Conservation (phyloP, 2,329 filamentous ascomycete genomes). For the Arthrobotrys musiformis region DNA sequence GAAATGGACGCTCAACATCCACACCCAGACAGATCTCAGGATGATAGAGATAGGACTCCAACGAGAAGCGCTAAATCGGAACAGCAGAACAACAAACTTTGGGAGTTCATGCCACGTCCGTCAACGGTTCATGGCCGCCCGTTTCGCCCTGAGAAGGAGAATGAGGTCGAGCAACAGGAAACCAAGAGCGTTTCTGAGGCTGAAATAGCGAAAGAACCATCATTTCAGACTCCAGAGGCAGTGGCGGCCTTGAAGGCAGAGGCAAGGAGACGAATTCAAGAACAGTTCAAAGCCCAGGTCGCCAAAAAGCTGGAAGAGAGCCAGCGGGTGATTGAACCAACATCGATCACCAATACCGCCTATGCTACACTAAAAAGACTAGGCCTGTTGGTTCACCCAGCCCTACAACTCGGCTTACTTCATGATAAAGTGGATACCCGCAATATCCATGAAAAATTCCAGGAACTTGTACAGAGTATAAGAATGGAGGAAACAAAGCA, state of each 20-base stretch:
- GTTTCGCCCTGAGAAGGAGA: neutral
- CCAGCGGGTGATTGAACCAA: constrained; percentile 39
- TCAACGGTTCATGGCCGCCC: constrained; percentile 10
- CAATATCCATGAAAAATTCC: constrained; percentile 40
- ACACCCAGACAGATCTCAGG: neutral
- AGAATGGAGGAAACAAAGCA: constrained; percentile 41
- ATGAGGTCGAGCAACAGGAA: neutral
- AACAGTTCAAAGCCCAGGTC: constrained; percentile 51
- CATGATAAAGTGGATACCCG: constrained; percentile 35
- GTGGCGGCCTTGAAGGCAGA: constrained; percentile 40
- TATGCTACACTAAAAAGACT: constrained; percentile 33
- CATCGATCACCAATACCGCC: constrained; percentile 24
- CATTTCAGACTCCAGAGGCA: constrained; percentile 19
- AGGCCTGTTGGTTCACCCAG: constrained; percentile 34
- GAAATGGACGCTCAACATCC: neutral
- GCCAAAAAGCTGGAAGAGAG: constrained; percentile 43
- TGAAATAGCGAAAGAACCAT: constrained; percentile 16
- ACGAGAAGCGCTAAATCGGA: constrained; percentile 10
- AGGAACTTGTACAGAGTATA: constrained; percentile 22
- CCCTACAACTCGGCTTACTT: constrained; percentile 29
- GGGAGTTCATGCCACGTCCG: constrained; percentile 35
- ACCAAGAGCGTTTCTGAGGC: constrained; percentile 30
- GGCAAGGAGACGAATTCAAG: constrained; percentile 38
- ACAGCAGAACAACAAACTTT: neutral
- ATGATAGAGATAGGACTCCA: constrained; percentile 25